Evolutionary conservation across 2,329 filamentous ascomycete genomes (phyloP), one percentile per base, ranked within the genome.

Genomic region (Cladosporium colombiae): DNA sequence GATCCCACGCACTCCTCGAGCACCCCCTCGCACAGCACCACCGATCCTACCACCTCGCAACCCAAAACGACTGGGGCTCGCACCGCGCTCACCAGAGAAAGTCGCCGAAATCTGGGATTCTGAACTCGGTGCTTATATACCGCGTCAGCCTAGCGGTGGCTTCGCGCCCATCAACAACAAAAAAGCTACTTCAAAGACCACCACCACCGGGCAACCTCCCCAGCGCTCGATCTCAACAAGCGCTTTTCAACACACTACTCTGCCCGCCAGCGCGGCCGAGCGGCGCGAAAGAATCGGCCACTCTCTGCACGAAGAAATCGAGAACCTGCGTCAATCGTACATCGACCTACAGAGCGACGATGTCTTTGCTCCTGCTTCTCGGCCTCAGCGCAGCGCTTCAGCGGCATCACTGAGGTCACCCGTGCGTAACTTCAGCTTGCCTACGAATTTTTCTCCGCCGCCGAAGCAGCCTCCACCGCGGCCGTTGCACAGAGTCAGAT

Each of bases 381-480:
- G 27, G 21, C 58, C 23, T 14, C 58, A 18, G 4, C 59, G 59
- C 31, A 37, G 27, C 46, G 46, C 5, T 23, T 62, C 59, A 11
- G 21, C 13, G 27, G 44, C 58, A 11, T 60, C 58, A 8, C 27
- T 31, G 18, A 44, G 14, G 27, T 21, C 58, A 10, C 18, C 59
- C 1, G 7, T 37, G 18, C 59, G 59, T 29, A 62, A 62, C 27
- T 62, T 62, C 21, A 62, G 59, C 46, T 52, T 50, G 44, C 59
- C 59, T 18, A 37, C 31, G 3, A 35, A 35, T 8, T 62, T 53
- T 31, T 37, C 27, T 25, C 16, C 46, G 21, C 14, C 59, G 2
- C 27, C 46, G 46, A 27, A 21, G 46, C 25, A 29, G 21, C 40
- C 27, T 18, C 58, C 18, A 5, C 25, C 13, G 13, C 25, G 40